phyloP scores from a whole-genome alignment of 352 stramenopile species.

The Nothophytophthora sp. region DNA sequence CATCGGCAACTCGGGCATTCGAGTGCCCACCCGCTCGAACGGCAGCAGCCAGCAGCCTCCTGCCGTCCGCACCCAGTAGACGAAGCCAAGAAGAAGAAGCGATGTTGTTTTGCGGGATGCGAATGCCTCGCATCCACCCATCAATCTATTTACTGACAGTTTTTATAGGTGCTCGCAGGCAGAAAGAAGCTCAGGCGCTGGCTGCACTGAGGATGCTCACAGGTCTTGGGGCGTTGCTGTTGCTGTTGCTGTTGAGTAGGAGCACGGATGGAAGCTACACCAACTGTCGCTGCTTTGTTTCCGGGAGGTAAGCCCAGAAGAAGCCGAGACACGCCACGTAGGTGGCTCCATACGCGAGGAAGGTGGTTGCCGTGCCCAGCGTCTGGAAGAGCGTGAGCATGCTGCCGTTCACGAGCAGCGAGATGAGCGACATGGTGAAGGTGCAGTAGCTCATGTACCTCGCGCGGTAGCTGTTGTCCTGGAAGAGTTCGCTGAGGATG shows the following conservation, averaged over 20 bases:
- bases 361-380: slow-evolving; percentile 66
- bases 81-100: too few relatives aligned
- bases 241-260: neutral
- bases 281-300: slow-evolving; percentile 79
- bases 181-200: too few relatives aligned
- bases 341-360: slow-evolving; percentile 59
- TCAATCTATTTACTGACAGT: slow-evolving; percentile 34
- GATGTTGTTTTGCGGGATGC: neutral
- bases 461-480: slow-evolving; percentile 78
- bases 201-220: too few relatives aligned
- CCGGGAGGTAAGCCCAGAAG: slow-evolving; percentile 69
- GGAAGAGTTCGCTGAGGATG: slow-evolving; percentile 85
- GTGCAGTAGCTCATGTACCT: slow-evolving; percentile 90
- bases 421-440: slow-evolving; percentile 88
- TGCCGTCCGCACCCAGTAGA: slow-evolving; percentile 28
- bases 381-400: slow-evolving; percentile 78
- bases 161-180: slow-evolving; percentile 3
- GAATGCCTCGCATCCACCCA: neutral
- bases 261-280: slow-evolving; percentile 30
- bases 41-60: slow-evolving; percentile 11
- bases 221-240: neutral
- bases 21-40: slow-evolving; percentile 17
- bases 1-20: slow-evolving; percentile 33
- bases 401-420: slow-evolving; percentile 80
- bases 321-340: slow-evolving; percentile 74